Conservation (phyloP, 139 green algal species). For the Volvox reticuliferus region DNA sequence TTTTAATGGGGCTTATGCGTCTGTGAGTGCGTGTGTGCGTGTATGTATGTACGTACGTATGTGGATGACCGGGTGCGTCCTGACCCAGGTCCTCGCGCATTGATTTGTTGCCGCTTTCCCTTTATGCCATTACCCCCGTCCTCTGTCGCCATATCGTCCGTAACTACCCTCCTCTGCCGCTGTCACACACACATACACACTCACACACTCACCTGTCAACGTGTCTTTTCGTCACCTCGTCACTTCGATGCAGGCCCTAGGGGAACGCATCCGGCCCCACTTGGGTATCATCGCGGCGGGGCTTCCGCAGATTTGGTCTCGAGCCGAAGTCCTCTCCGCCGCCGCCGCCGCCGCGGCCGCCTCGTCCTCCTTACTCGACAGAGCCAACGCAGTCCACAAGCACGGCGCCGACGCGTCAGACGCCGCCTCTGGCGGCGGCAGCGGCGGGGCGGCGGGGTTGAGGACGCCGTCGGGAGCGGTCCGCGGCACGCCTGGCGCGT, state of each 20-base stretch:
- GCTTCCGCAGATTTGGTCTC: conserved; percentile 67
- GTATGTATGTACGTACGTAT: too few species aligned
- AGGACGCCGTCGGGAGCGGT: neutral
- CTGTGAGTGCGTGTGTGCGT: too few species aligned
- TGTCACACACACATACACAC: too few species aligned
- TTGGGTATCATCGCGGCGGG: conserved; percentile 71
- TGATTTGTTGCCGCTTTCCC: too few species aligned
- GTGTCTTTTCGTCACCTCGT: too few species aligned
- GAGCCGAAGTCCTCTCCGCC: conserved; percentile 27
- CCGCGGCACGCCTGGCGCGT: neutral
- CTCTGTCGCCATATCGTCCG: too few species aligned
- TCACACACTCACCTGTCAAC: too few species aligned
- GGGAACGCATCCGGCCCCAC: conserved; percentile 69
- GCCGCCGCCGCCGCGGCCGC: conserved; percentile 5
- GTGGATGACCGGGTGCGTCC: too few species aligned
- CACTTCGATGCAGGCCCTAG: conserved; percentile 48
- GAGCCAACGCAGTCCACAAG: neutral
- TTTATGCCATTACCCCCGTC: too few species aligned
- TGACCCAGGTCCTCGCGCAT: too few species aligned
- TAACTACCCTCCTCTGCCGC: too few species aligned
- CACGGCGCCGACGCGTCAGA: neutral
- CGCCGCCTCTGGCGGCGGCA: neutral
- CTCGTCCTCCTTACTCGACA: conserved; percentile 9
- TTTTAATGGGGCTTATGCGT: too few species aligned
- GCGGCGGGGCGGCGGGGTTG: neutral